These are phyloP conservation scores for Botryotinia convoluta DNA, from an alignment of 2,329 filamentous ascomycete genomes.

Conservation along the genomic window DNA sequence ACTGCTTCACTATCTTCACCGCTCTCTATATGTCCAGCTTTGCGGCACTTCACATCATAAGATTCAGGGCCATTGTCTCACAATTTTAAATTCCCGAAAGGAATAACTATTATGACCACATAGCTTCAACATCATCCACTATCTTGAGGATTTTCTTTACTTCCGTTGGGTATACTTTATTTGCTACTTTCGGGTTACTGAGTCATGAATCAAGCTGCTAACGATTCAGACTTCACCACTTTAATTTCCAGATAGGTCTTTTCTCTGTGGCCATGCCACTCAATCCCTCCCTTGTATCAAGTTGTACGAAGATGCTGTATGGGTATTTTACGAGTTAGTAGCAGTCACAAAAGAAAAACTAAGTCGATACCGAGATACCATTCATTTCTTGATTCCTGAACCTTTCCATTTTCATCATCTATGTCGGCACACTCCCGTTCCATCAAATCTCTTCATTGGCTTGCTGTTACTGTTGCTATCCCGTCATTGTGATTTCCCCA, in stretches of 20 bases:
- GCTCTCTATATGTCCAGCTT: conserved; percentile 3
- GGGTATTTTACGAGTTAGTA: not conserved
- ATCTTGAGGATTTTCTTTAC: not conserved
- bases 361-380: not conserved
- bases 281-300: conserved; percentile 2
- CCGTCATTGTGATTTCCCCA: not conserved
- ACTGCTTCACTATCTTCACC: conserved; percentile 3
- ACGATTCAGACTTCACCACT: conserved; percentile 1
- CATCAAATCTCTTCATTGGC: not conserved
- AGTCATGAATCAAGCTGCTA: not conserved
- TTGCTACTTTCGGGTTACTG: conserved; percentile 4
- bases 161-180: not conserved
- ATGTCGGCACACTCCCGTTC: not conserved
- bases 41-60: conserved; percentile 10
- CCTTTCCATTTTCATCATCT: conserved; percentile 5
- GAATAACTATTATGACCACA: conserved; percentile 5
- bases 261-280: not conserved
- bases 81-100: not conserved
- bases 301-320: not conserved
- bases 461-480: not conserved
- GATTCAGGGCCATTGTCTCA: conserved; percentile 19
- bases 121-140: conserved; percentile 6
- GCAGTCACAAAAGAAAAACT: not conserved
- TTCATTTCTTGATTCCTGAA: not conserved
- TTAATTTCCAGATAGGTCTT: conserved; percentile 8